Conservation (phyloP, 2,329 filamentous ascomycete genomes). For the Paracoccidioides lutzii region DNA sequence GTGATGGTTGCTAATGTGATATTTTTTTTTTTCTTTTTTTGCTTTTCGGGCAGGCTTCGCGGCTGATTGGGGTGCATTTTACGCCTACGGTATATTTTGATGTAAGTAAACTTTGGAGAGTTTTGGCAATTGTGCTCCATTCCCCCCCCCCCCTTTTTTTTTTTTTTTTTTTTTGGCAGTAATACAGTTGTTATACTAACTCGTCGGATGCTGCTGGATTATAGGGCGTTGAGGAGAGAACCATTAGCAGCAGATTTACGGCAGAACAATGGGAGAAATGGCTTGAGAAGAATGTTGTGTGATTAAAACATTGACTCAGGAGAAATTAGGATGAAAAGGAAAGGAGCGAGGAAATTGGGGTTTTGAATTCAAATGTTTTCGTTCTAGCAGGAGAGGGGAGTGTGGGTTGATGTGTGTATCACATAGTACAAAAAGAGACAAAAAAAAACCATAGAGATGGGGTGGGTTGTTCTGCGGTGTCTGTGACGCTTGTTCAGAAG, state of each 20-base stretch:
- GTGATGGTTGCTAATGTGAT: background rate
- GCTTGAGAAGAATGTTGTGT: constrained; percentile 53
- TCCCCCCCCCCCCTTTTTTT: too few relatives aligned
- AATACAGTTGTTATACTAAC: background rate
- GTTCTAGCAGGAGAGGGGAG: background rate
- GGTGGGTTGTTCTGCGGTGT: too few relatives aligned
- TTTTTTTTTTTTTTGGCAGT: background rate
- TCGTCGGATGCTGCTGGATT: background rate
- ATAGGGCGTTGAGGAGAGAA: constrained; percentile 57
- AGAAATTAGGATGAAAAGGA: background rate
- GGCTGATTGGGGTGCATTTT: constrained; percentile 73
- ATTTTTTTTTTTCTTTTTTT: background rate
- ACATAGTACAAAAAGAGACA: background rate
- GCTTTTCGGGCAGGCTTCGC: constrained; percentile 1
- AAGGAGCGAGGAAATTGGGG: too few relatives aligned
- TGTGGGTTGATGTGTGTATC: background rate
- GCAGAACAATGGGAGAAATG: constrained; percentile 75
- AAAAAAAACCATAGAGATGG: background rate
- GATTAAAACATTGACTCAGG: constrained; percentile 8
- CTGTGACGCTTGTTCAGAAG: background rate
- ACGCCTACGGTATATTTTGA: constrained; percentile 84
- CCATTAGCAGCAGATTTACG: constrained; percentile 67
- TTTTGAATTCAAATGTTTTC: background rate
- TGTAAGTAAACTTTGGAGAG: constrained; percentile 23
- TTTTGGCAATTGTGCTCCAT: too few relatives aligned